Percentiles rank a stretch among this genome's conserved stretches.
Evolutionary conservation across 805 yeast species (phyloP).

Genomic region (Cyberlindnera veronae): DNA sequence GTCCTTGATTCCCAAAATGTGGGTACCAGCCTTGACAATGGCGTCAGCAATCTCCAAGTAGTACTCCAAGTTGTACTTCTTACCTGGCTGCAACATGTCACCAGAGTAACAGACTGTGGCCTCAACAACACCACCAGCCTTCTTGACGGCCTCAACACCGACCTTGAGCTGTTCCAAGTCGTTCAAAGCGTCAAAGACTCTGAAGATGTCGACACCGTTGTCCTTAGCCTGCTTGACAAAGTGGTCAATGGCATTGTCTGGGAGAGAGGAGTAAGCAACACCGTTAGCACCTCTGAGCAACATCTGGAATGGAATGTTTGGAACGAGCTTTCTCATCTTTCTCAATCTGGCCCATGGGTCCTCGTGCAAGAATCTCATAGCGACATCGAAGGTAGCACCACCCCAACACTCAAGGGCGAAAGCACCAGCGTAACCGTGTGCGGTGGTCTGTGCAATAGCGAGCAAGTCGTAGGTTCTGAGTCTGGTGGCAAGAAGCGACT

Average conservation of each 20-base stretch:
- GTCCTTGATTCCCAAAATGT: constrained; percentile 95
- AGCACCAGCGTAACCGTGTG: constrained; percentile 84
- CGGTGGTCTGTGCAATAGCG: constrained; percentile 91
- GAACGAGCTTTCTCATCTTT: constrained; percentile 82
- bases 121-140: constrained; percentile 98
- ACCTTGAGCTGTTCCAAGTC: constrained; percentile 95
- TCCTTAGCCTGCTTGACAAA: constrained; percentile 93
- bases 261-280: constrained; percentile 95
- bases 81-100: constrained; percentile 94
- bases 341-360: constrained; percentile 98
- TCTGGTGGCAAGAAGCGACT: constrained; percentile 94
- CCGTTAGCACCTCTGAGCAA: constrained; percentile 99
- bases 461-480: constrained; percentile 90
- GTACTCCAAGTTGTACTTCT: constrained; percentile 92
- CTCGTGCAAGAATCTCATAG: constrained; percentile 97
- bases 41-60: constrained; percentile 78
- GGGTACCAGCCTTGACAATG: constrained; percentile 92
- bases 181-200: constrained; percentile 96
- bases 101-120: constrained; percentile 99
- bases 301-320: constrained; percentile 99
- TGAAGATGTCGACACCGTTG: constrained; percentile 93
- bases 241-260: constrained; percentile 98
- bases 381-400: constrained; percentile 98
- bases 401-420: constrained; percentile 99
- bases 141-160: constrained; percentile 96